Evolutionary conservation across 768 basidiomycete genomes (phyloP).

Genomic region (Phanerochaete sordida): DNA sequence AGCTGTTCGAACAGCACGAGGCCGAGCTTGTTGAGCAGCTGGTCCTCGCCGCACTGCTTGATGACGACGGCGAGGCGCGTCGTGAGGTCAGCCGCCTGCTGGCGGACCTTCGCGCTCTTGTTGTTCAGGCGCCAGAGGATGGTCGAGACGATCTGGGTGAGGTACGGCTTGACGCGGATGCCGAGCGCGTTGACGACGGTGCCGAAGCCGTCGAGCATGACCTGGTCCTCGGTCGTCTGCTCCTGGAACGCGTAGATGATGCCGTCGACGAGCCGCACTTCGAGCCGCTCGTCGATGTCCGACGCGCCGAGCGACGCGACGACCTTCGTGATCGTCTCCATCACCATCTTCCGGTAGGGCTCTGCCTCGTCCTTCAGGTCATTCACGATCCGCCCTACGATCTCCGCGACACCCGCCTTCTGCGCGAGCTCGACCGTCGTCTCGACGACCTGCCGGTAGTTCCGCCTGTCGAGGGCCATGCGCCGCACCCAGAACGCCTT

Average conservation of each 20-base stretch:
- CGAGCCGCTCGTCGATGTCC: conserved; percentile 94
- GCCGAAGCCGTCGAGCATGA: conserved; percentile 98
- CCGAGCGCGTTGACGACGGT: conserved; percentile 96
- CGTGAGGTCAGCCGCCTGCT: conserved; percentile 98
- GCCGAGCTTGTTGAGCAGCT: conserved; percentile 91
- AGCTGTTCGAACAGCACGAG: conserved; percentile 97
- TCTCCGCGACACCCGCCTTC: conserved; percentile 95
- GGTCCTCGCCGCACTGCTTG: conserved; percentile 98
- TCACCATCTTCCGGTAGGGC: conserved; percentile 98
- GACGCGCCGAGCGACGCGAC: conserved; percentile 92
- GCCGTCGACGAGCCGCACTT: conserved; percentile 92
- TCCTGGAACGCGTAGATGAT: conserved; percentile 99
- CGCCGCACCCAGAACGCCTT: conserved; percentile 98
- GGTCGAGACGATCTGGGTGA: conserved; percentile 98
- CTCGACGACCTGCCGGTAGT: conserved; percentile 96
- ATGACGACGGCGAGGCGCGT: conserved; percentile 95
- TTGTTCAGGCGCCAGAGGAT: conserved; percentile 99
- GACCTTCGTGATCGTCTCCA: conserved; percentile 99
- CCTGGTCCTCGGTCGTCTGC: conserved; percentile 97
- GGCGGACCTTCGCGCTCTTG: conserved; percentile 98
- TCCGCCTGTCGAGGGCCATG: conserved; percentile 95
- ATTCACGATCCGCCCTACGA: conserved; percentile 83
- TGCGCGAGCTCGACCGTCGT: conserved; percentile 98
- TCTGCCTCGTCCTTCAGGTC: conserved; percentile 90
- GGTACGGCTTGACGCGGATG: conserved; percentile 95